Conservation (phyloP, 1,139 yeast genomes). For the Geotrichum fermentans region DNA sequence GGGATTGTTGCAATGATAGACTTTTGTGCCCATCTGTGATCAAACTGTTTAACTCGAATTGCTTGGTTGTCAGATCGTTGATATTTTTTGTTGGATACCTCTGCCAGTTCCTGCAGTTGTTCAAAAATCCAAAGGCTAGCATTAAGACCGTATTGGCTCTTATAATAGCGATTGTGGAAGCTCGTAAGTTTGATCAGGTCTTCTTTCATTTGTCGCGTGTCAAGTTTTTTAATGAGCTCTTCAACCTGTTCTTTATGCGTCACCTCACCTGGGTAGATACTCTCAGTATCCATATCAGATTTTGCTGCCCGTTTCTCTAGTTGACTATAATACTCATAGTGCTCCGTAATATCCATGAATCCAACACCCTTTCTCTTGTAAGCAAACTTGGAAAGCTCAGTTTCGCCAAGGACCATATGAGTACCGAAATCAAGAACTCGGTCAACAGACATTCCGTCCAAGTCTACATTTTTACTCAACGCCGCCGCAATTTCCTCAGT, state of each 20-base stretch:
- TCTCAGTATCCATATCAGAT: not conserved
- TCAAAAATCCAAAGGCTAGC: constrained; percentile 69
- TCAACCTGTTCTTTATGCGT: not conserved
- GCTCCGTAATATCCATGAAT: constrained; percentile 22
- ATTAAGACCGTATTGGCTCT: constrained; percentile 61
- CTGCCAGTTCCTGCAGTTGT: constrained; percentile 43
- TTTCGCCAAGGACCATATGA: not conserved
- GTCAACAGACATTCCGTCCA: not conserved
- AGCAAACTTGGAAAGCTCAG: not conserved
- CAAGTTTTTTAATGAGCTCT: constrained; percentile 5
- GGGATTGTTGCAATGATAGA: constrained; percentile 44
- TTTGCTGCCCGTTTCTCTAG: not conserved
- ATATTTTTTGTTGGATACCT: constrained; percentile 37
- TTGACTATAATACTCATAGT: constrained; percentile 13
- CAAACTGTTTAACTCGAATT: constrained; percentile 12
- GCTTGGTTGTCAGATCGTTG: constrained; percentile 47
- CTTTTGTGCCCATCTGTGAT: constrained; percentile 19
- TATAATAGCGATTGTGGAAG: constrained; percentile 47
- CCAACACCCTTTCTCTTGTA: not conserved
- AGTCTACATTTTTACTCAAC: not conserved
- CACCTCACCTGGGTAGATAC: constrained; percentile 9
- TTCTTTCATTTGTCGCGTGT: constrained; percentile 7
- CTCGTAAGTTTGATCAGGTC: constrained; percentile 4
- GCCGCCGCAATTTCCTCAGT: not conserved
- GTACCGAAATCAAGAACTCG: constrained; percentile 1